Percentiles rank a stretch among this genome's conserved stretches.
phyloP scores from a whole-genome alignment of 768 basidiomycete species.

The Russula sp. region DNA sequence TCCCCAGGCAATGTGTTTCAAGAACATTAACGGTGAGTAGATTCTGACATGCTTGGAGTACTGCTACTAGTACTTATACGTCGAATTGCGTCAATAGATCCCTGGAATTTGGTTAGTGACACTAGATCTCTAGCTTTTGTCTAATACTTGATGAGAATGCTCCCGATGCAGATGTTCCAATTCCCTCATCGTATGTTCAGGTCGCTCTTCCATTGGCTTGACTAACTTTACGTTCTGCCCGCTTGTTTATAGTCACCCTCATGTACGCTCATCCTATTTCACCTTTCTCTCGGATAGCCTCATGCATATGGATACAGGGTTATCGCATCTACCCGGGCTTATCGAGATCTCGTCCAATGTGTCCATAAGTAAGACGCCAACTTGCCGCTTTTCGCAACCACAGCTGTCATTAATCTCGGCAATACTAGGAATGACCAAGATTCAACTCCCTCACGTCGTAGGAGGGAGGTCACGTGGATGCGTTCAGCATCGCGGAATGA shows the following conservation, averaged over 20 bases:
- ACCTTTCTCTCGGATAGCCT: too few species aligned
- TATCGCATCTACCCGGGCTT: conserved; percentile 18
- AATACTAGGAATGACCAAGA: conserved; percentile 7
- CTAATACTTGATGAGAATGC: background rate
- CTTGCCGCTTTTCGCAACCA: background rate
- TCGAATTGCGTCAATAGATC: background rate
- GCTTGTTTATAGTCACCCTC: conserved; percentile 3
- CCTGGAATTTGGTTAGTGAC: conserved; percentile 18
- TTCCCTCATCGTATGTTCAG: conserved; percentile 17
- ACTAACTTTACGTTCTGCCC: background rate
- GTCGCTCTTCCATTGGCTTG: background rate
- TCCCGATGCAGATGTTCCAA: conserved; percentile 17
- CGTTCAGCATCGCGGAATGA: background rate
- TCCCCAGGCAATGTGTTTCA: conserved; percentile 12
- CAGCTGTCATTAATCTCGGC: background rate
- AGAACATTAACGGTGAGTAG: conserved; percentile 17
- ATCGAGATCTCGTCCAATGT: conserved; percentile 20
- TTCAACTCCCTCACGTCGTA: background rate
- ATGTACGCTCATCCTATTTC: conserved; percentile 5
- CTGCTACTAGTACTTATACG: background rate
- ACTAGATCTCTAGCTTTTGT: background rate
- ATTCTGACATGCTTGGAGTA: background rate
- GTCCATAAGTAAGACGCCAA: conserved; percentile 6
- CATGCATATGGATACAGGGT: background rate
- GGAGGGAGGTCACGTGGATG: conserved; percentile 13